These are phyloP conservation scores for Cercospora zeina DNA, from an alignment of 2,329 filamentous ascomycete genomes.

Conservation along the genomic window DNA sequence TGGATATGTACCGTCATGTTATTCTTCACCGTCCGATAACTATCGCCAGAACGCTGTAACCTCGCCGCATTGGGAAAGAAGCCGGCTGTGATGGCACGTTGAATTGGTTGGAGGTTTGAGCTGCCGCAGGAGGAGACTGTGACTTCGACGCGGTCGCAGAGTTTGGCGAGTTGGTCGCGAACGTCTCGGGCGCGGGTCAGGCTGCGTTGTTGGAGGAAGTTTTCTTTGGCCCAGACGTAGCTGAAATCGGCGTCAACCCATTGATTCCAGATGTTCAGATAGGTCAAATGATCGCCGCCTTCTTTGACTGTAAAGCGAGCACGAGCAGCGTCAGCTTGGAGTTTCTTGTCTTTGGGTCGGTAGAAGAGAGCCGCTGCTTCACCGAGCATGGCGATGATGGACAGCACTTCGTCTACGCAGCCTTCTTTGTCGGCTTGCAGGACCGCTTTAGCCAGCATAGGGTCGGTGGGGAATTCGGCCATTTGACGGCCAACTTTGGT, in stretches of 20 bases:
- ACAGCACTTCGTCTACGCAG: constrained; percentile 91
- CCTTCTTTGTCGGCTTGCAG: constrained; percentile 84
- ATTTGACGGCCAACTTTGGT: constrained; percentile 91
- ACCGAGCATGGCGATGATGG: constrained; percentile 89
- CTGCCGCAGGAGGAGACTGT: constrained; percentile 64
- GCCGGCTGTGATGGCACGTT: constrained; percentile 83
- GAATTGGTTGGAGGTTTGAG: constrained; percentile 73
- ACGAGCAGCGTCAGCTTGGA: constrained; percentile 88
- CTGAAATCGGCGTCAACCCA: constrained; percentile 92
- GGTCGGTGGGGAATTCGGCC: constrained; percentile 91
- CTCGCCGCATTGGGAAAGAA: constrained; percentile 94
- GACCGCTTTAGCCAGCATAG: constrained; percentile 86
- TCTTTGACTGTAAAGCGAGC: constrained; percentile 86
- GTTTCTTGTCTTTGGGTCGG: constrained; percentile 94
- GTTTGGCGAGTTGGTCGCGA: constrained; percentile 83
- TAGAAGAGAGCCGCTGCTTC: constrained; percentile 90
- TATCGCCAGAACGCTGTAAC: constrained; percentile 78
- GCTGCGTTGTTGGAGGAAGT: constrained; percentile 90
- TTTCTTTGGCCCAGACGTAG: constrained; percentile 84
- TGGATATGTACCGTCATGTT: constrained; percentile 89
- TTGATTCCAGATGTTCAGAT: constrained; percentile 92
- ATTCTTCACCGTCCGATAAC: constrained; percentile 89
- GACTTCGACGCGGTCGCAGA: constrained; percentile 92
- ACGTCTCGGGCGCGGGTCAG: constrained; percentile 87
- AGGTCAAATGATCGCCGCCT: constrained; percentile 83